phyloP scores from a whole-genome alignment of 176 grass and related monocot genomes.

The Cocos nucifera region DNA sequence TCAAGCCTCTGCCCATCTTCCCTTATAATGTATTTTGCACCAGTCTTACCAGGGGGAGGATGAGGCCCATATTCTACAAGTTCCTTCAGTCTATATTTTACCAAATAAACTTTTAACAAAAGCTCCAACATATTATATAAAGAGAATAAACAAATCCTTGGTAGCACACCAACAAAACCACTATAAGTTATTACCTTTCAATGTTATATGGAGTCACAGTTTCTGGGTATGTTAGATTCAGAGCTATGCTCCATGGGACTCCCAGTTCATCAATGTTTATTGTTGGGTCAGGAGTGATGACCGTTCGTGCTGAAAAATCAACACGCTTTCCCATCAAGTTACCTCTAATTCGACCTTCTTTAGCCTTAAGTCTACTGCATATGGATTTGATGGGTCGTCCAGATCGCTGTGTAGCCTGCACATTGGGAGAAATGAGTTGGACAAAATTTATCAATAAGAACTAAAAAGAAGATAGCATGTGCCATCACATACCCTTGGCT shows the following conservation, averaged over 20 bases:
- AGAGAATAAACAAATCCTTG: too few relatives aligned
- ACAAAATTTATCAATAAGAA: slow-evolving; percentile 6
- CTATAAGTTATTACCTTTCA: slow-evolving; percentile 50
- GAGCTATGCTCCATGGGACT: slow-evolving; percentile 96
- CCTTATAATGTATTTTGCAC: slow-evolving; percentile 92
- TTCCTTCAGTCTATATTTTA: slow-evolving; percentile 55
- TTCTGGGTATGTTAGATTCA: slow-evolving; percentile 95
- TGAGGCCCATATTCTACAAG: slow-evolving; percentile 94
- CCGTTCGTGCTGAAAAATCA: slow-evolving; percentile 92
- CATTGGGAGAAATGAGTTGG: slow-evolving; percentile 12
- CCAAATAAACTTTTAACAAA: too few relatives aligned
- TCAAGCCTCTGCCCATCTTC: slow-evolving; percentile 95
- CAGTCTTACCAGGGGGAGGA: slow-evolving; percentile 87
- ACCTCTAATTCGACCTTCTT: slow-evolving; percentile 97
- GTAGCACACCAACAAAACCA: neutral
- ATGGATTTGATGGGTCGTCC: slow-evolving; percentile 98
- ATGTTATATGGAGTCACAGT: slow-evolving; percentile 98
- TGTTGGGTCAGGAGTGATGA: slow-evolving; percentile 88
- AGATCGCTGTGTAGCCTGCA: slow-evolving; percentile 84
- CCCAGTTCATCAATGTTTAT: slow-evolving; percentile 96
- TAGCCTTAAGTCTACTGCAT: slow-evolving; percentile 92
- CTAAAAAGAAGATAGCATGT: neutral
- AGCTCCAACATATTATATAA: too few relatives aligned
- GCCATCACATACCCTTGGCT: slow-evolving; percentile 50
- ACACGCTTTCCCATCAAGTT: slow-evolving; percentile 99